Conservation (phyloP, 2,329 filamentous ascomycete genomes). For the Cercospora zeina region DNA sequence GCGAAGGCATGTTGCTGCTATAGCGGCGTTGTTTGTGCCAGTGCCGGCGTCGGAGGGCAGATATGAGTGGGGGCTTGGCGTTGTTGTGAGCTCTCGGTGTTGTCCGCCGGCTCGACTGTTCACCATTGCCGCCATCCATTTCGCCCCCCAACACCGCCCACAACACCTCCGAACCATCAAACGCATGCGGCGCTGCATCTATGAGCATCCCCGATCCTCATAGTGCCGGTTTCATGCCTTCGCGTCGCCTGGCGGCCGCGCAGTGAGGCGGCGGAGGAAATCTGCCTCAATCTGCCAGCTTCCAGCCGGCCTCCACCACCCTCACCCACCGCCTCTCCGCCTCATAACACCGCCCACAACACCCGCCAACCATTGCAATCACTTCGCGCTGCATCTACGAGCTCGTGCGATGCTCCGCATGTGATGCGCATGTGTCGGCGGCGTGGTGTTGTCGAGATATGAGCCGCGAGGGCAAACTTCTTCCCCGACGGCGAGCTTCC, state of each 20-base stretch:
- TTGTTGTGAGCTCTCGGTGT: not conserved
- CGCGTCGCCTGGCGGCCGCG: constrained; percentile 9
- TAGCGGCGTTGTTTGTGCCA: not conserved
- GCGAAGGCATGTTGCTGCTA: not conserved
- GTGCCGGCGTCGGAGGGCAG: constrained; percentile 9
- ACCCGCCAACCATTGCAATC: not conserved
- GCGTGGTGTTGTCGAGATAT: constrained; percentile 16
- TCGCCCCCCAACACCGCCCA: not conserved
- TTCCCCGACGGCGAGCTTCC: constrained; percentile 3
- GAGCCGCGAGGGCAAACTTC: not conserved
- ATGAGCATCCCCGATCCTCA: not conserved
- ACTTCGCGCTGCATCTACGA: constrained; percentile 7
- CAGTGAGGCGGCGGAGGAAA: constrained; percentile 9
- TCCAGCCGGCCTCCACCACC: not conserved
- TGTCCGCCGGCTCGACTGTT: not conserved
- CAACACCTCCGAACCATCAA: constrained; percentile 3
- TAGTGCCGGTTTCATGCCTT: constrained; percentile 2
- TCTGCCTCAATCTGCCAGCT: constrained; percentile 1
- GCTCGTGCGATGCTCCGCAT: constrained; percentile 6
- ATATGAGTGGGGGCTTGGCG: constrained; percentile 13
- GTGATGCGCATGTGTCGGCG: constrained; percentile 14
- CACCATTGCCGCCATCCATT: not conserved
- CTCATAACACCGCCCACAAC: not conserved
- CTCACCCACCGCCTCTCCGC: constrained; percentile 7
- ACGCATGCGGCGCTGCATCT: not conserved